Evolutionary conservation across 495 filamentous ascomycete genomes (phyloP), one percentile per base, ranked within the genome.

Genomic region (Cetradonia linearis): DNA sequence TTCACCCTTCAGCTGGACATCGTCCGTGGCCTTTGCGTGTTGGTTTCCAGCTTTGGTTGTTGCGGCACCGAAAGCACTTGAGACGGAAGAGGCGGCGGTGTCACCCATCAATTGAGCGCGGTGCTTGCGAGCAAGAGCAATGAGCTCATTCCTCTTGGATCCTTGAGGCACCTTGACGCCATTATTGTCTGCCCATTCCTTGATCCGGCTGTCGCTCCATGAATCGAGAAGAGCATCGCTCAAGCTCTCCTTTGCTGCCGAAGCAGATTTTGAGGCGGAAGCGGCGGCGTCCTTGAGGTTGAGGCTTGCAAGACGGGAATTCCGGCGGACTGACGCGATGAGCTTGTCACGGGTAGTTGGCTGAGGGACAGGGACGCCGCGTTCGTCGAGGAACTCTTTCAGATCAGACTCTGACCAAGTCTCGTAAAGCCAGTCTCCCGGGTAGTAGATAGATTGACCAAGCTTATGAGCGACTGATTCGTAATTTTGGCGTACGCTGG

Each of bases 381-480:
- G 84, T 65, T 87, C 86, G 70, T 96, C 92, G 11, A 96, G 83
- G 86, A 88, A 98, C 65, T 85, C 80, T 71, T 85, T 88, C 46
- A 86, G 70, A 38, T 86, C 84, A 57, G 84, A 87, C 44, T 92
- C 81, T 48, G 85, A 82, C 93, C 93, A 98, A 38, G 86, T 77
- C 61, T 83, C 82, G 67, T 96, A 98, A 36, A 97, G 74, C 93
- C 93, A 98, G 72, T 95, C 84, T n/a, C 93, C 93, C 42, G 93
- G 93, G 65, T 98, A 98, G 11, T 80, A 69, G 40, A 81, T 75
- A 1, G 88, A 86, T 72, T 96, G 87, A 62, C 88, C 88, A 44
- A 80, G 77, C 74, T 95, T 96, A 68, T 90, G 82, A 14, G 93
- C 91, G 47, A 87, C 70, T 4, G 79, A 76, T 62, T 96, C 84